Percentiles rank a stretch among this genome's conserved stretches.
Conservation (phyloP, 108 stramenopile species). For the Schizochytrium sp. region DNA sequence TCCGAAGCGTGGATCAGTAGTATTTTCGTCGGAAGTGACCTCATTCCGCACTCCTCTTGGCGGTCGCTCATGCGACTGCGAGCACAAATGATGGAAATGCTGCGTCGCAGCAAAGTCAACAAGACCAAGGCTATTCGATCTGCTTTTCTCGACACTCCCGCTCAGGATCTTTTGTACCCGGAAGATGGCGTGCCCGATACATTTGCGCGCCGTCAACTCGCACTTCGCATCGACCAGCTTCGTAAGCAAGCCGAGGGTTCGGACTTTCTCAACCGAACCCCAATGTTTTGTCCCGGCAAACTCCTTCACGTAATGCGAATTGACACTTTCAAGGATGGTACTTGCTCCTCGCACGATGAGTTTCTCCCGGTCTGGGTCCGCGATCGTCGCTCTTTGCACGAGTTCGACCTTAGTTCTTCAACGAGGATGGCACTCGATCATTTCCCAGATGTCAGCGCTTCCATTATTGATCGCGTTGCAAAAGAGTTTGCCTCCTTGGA, state of each 20-base stretch:
- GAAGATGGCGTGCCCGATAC: not conserved
- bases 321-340: not conserved
- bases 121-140: not conserved
- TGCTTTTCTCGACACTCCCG: not conserved
- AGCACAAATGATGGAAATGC: not conserved
- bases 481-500: not conserved
- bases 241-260: not conserved
- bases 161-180: not conserved
- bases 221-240: not conserved
- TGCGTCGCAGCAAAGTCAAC: not conserved
- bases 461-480: not conserved
- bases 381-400: not conserved
- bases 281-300: not conserved
- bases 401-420: not conserved
- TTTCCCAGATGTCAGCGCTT: not conserved
- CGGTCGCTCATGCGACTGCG: not conserved
- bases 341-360: not conserved
- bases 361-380: not conserved
- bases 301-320: not conserved
- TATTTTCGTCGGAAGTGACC: slow-evolving; percentile 5
- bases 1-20: not conserved
- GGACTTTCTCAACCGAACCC: slow-evolving; percentile 10
- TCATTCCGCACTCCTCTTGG: not conserved
- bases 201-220: not conserved
- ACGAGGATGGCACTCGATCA: not conserved